Percentiles rank a stretch among this genome's conserved stretches.
These are phyloP conservation scores for Schoenoplectus triqueter DNA, from an alignment of 202 grass and related monocot species.

Conservation along the genomic window DNA sequence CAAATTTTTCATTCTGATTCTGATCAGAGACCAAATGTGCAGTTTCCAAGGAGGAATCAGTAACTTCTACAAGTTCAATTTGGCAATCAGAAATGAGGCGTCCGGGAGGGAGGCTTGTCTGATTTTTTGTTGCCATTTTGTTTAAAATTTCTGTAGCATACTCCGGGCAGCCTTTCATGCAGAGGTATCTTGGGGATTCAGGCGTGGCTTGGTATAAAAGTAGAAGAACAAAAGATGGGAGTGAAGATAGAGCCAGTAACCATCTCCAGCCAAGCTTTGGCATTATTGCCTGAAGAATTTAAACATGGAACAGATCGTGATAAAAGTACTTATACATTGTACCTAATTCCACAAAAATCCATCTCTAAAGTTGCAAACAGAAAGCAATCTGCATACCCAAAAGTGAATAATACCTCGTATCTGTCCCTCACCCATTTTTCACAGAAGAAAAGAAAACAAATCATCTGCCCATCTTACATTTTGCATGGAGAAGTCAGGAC, in stretches of 20 bases:
- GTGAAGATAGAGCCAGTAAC: slow-evolving; percentile 72
- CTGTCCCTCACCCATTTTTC: not conserved
- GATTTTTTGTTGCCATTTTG: slow-evolving; percentile 77
- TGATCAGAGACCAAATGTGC: slow-evolving; percentile 50
- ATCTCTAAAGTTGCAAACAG: not conserved
- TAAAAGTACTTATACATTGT: not conserved
- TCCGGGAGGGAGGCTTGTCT: slow-evolving; percentile 60
- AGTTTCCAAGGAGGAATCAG: slow-evolving; percentile 59
- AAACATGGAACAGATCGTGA: not conserved
- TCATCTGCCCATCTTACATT: not conserved
- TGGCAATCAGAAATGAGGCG: slow-evolving; percentile 71
- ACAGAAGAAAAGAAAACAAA: not conserved
- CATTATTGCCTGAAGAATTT: slow-evolving; percentile 72
- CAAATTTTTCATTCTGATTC: slow-evolving; percentile 48
- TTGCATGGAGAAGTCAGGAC: not conserved
- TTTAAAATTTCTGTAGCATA: slow-evolving; percentile 68
- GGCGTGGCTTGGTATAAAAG: slow-evolving; percentile 76
- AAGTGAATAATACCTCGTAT: not conserved
- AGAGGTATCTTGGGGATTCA: slow-evolving; percentile 89
- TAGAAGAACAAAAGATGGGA: slow-evolving; percentile 85
- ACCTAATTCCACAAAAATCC: not conserved
- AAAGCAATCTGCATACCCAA: not conserved
- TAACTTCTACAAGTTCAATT: slow-evolving; percentile 76
- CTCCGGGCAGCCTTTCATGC: slow-evolving; percentile 66
- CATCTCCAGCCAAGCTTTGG: slow-evolving; percentile 94